phyloP scores from a whole-genome alignment of 768 basidiomycete genomes.

The Mycena albidolilacea region DNA sequence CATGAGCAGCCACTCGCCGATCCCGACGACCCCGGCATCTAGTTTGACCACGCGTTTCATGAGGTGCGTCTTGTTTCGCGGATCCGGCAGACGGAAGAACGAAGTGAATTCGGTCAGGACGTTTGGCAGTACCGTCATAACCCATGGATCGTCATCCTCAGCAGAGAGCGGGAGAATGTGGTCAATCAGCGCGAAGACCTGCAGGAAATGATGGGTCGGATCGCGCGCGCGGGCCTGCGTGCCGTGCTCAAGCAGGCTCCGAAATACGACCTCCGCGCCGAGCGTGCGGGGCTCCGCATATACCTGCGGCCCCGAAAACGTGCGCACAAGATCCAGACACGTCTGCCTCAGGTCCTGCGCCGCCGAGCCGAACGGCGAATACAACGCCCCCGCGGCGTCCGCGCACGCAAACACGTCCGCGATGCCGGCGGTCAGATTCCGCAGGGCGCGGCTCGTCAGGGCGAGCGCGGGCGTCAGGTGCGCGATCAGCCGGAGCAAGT shows the following conservation, averaged over 20 bases:
- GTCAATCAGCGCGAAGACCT: conserved; percentile 71
- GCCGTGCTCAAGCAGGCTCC: conserved; percentile 68
- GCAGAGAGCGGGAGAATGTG: conserved; percentile 63
- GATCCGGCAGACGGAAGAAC: conserved; percentile 72
- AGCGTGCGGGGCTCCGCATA: conserved; percentile 53
- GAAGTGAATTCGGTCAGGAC: conserved; percentile 66
- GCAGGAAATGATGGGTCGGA: conserved; percentile 69
- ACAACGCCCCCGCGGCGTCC: conserved; percentile 58
- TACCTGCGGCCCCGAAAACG: conserved; percentile 54
- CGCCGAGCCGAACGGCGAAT: conserved; percentile 56
- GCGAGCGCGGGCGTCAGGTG: conserved; percentile 63
- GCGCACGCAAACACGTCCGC: conserved; percentile 72
- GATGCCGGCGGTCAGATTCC: conserved; percentile 58
- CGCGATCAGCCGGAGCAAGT: conserved; percentile 66
- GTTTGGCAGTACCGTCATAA: conserved; percentile 68
- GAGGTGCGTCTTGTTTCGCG: conserved; percentile 67
- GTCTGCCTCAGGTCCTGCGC: conserved; percentile 62
- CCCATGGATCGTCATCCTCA: conserved; percentile 62
- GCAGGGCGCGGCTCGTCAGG: conserved; percentile 66
- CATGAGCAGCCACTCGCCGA: conserved; percentile 80
- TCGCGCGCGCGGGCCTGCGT: conserved; percentile 59
- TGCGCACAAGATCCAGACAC: conserved; percentile 66
- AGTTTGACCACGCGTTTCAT: conserved; percentile 69
- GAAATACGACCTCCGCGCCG: conserved; percentile 68
- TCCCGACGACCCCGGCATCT: conserved; percentile 69